Base-by-base conservation (phyloP, 2,329 filamentous ascomycete species). In the Alternaria angustiovoidea region DNA sequence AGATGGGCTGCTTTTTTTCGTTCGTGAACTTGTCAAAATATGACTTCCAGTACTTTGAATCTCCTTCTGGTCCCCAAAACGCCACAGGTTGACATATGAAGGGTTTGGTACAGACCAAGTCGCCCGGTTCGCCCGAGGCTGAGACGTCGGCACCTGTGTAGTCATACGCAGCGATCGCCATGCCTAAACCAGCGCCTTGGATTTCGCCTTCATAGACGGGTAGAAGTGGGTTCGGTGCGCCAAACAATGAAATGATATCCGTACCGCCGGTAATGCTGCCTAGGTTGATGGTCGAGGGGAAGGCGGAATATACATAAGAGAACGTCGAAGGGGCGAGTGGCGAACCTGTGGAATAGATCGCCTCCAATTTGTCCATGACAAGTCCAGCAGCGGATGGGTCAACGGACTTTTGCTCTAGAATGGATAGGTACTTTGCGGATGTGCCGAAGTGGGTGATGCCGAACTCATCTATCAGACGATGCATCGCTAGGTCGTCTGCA, bases 181-280 rank as follows among this genome's bases (percentile, higher is more conserved):
- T 84, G 42, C 83, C 83, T 1, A 85, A 78, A 11, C 83, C 83
- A 0, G 81, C 74, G 16, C 76, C 78, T 68, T 85, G 83, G 52
- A 85, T 84, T 57, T 85, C 83, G 62, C 83, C 83, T 57, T 79
- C 77, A 68, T 83, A 82, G 28, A 85, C 83, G 9, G 83, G 81
- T 7, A 80, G 69, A 4, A 85, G 75, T 1, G 82, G 82, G 56
- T 90, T 94, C 0, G 93, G 91, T 0, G 92, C 90, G 43, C 94
- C 94, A 72, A 98, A 99, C 34, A 98, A 87, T 1, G 94, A 97
- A 66, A 98, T 92, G 70, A 98, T 98, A 76, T 99, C 95, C 3
- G 94, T 98, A 51, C 94, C 95, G 38, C 95, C 95, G 0, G 94
- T 98, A 73, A 99, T 98, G 57, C 92, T 96, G 49, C 89, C 93